Conservation (phyloP, 306 rosid genomes). For the Bauhinia variegata region DNA sequence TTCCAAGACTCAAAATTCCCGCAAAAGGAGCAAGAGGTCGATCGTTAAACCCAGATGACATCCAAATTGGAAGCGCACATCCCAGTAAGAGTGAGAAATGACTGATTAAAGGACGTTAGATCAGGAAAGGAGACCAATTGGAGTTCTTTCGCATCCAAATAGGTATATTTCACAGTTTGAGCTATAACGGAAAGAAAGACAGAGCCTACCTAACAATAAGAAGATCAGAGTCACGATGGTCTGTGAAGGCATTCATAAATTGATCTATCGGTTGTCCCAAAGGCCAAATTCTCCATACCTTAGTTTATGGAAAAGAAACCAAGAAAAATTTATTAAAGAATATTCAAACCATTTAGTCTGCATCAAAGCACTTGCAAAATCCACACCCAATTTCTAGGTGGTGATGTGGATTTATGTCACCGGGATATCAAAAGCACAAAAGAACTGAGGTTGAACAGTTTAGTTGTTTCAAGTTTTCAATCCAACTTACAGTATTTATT, state of each 20-base stretch:
- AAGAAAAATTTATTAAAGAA: neutral
- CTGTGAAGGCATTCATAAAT: slow-evolving; percentile 96
- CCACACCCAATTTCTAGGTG: slow-evolving; percentile 17
- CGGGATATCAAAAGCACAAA: slow-evolving; percentile 3
- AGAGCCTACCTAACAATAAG: slow-evolving; percentile 78
- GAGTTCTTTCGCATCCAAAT: slow-evolving; percentile 32
- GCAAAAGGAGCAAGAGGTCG: slow-evolving; percentile 94
- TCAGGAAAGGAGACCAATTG: slow-evolving; percentile 20
- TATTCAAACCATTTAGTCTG: slow-evolving; percentile 6
- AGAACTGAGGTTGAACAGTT: neutral
- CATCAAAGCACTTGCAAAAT: slow-evolving; percentile 27
- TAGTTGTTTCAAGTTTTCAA: slow-evolving; percentile 12
- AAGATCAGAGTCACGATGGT: slow-evolving; percentile 93
- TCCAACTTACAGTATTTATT: neutral
- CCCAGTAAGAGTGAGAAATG: slow-evolving; percentile 94
- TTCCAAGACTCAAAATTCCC: slow-evolving; percentile 90
- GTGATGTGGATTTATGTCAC: slow-evolving; percentile 5
- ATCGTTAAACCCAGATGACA: slow-evolving; percentile 85
- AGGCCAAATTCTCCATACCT: slow-evolving; percentile 98
- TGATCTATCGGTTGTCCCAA: slow-evolving; percentile 75
- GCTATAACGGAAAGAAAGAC: slow-evolving; percentile 4
- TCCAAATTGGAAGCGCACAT: slow-evolving; percentile 93
- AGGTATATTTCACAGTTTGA: slow-evolving; percentile 15
- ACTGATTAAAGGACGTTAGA: slow-evolving; percentile 50
- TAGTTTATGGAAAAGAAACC: slow-evolving; percentile 31